A percentile compares a stretch with the other conserved stretches of the same genome.
phyloP scores from a whole-genome alignment of 768 basidiomycete genomes.

The Chlorophyllum brunneum region DNA sequence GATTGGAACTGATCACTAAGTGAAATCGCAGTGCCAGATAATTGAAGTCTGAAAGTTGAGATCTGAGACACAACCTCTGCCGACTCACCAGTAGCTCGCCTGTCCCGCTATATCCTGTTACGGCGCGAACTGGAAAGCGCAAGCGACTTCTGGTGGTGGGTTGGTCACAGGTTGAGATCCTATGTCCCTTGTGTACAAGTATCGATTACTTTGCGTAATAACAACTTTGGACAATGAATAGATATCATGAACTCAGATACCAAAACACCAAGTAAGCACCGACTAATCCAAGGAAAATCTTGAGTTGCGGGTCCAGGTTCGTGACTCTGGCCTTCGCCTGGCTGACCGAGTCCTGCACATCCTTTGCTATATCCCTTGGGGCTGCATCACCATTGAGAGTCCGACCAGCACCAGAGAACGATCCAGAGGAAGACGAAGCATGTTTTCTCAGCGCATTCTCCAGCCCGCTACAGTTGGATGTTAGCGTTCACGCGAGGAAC shows the following conservation, averaged over 20 bases:
- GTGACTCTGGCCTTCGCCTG: constrained; percentile 33
- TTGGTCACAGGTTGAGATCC: background rate
- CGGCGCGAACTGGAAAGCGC: background rate
- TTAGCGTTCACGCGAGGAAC: background rate
- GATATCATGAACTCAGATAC: constrained; percentile 36
- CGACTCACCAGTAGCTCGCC: background rate
- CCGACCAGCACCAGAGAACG: constrained; percentile 72
- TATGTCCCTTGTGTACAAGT: background rate
- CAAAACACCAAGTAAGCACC: constrained; percentile 62
- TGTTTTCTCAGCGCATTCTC: constrained; percentile 56
- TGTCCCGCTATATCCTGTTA: background rate
- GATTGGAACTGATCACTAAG: background rate
- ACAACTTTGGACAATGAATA: background rate
- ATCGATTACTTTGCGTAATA: background rate
- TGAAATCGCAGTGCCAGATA: background rate
- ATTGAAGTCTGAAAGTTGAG: background rate
- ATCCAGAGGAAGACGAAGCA: constrained; percentile 30
- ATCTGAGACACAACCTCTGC: background rate
- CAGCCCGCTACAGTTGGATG: constrained; percentile 45
- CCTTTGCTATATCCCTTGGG: constrained; percentile 28
- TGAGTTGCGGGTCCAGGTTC: constrained; percentile 64
- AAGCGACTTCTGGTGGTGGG: constrained; percentile 13
- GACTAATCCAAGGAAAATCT: constrained; percentile 57
- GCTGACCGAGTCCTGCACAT: constrained; percentile 29
- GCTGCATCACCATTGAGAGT: constrained; percentile 51